Base-by-base conservation (phyloP, 2,329 filamentous ascomycete species). In the Penicillium sp. region DNA sequence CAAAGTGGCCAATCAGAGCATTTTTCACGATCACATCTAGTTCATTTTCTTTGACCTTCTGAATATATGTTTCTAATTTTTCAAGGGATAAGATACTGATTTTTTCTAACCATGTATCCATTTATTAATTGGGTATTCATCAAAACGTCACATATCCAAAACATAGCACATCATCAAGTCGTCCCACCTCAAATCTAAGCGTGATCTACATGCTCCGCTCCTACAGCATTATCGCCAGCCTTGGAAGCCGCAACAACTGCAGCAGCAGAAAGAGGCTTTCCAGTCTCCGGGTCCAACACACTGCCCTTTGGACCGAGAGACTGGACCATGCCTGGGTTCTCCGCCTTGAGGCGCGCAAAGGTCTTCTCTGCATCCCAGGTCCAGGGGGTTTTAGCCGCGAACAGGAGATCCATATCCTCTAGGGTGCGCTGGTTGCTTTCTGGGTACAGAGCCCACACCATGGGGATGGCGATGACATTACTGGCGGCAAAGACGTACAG, bases 361-460 rank as follows among this genome's bases (percentile, higher is more conserved):
- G 82, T 85, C 65, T 77, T 80, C 73, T 89, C 87, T 0, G 86
- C 87, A 50, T 89, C 85, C 88, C 88, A 91, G 1, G 82, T 82
- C 85, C 86, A 91, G 4, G 84, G 83, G 0, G 80, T 86, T 19
- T 86, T 78, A 0, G 85, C 81, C 0, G 87, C 86, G 63, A 92
- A 91, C 0, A 91, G 73, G 0, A 91, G 73, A 59, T 92, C 85
- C 78, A 91, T 91, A 67, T 91, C 88, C 66, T 91, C 89, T 0
- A 91, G 76, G 0, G 87, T 91, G 0, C 88, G 82, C 69, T 89
- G 86, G 67, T 87, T 90, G 3, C 85, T 89, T 69, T 91, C 89
- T 0, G 88, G 89, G 56, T 90, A 91, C 0, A 92, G 67, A 0
- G 86, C 86, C 85, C 87, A 92, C 0, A 90, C 85, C 73, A 90